phyloP scores from a whole-genome alignment of 371 early-diverging fungal genomes.

The Paraphysoderma sedebokerense region DNA sequence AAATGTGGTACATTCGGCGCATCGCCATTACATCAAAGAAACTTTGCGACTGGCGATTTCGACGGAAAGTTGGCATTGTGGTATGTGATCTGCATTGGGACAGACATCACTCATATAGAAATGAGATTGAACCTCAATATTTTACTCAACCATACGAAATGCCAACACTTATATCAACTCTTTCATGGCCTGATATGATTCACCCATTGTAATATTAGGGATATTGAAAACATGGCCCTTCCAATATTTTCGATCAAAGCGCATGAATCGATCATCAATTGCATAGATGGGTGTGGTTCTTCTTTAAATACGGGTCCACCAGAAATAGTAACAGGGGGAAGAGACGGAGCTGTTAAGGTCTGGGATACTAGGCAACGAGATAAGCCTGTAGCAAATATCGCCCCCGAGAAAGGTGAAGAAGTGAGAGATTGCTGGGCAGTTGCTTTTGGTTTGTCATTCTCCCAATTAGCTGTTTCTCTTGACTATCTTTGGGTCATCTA shows the following conservation, averaged over 20 bases:
- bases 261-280: conserved; percentile 56
- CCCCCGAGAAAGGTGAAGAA: conserved; percentile 23
- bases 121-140: no score
- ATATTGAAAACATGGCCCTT: conserved; percentile 40
- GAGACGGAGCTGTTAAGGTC: conserved; percentile 56
- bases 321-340: conserved; percentile 53
- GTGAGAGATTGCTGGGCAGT: conserved; percentile 58
- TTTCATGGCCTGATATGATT: background rate
- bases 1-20: conserved; percentile 50
- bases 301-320: conserved; percentile 28
- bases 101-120: no score
- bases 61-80: conserved; percentile 46
- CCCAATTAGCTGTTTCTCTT: no score
- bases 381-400: conserved; percentile 40
- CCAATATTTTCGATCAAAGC: conserved; percentile 40
- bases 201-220: conserved; percentile 18
- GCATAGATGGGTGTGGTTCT: conserved; percentile 43
- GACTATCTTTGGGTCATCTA: no score
- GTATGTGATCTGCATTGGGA: no score
- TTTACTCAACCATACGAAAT: no score
- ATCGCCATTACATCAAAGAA: conserved; percentile 26
- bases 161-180: background rate
- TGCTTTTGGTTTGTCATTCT: conserved; percentile 28
- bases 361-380: conserved; percentile 62
- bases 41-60: conserved; percentile 59